Evolutionary conservation across 2,329 filamentous ascomycete species (phyloP).

Genomic region (Ophiocordyceps sinensis): DNA sequence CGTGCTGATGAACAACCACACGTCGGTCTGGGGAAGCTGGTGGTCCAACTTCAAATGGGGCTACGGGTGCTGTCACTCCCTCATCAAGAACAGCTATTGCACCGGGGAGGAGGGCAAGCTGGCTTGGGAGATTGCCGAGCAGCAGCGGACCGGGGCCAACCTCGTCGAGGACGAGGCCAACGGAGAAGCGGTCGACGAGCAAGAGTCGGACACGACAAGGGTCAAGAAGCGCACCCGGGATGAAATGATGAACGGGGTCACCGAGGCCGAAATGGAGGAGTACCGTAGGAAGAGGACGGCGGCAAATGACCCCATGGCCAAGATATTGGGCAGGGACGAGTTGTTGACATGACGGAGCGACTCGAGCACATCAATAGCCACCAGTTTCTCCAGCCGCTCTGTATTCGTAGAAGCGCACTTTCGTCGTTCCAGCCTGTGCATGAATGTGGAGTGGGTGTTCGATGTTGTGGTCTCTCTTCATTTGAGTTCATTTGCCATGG

Average conservation of each 20-base stretch:
- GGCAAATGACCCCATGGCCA: slow-evolving; percentile 77
- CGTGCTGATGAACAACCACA: slow-evolving; percentile 79
- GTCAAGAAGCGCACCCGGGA: slow-evolving; percentile 60
- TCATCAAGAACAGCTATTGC: slow-evolving; percentile 93
- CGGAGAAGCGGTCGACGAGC: slow-evolving; percentile 8
- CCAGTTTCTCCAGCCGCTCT: too few relatives aligned
- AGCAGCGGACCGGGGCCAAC: slow-evolving; percentile 33
- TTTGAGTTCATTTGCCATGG: background rate
- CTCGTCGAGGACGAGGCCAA: slow-evolving; percentile 22
- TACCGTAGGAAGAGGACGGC: slow-evolving; percentile 64
- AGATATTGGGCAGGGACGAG: slow-evolving; percentile 60
- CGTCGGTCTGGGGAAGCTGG: slow-evolving; percentile 90
- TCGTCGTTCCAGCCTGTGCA: too few relatives aligned
- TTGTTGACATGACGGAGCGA: slow-evolving; percentile 26
- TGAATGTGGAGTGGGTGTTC: too few relatives aligned
- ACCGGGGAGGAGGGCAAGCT: slow-evolving; percentile 78
- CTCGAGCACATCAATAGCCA: too few relatives aligned
- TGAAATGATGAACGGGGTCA: slow-evolving; percentile 64
- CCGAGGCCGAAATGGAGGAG: slow-evolving; percentile 74
- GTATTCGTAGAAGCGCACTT: too few relatives aligned
- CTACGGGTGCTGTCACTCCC: slow-evolving; percentile 87
- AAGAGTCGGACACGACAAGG: slow-evolving; percentile 13
- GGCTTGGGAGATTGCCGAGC: slow-evolving; percentile 66
- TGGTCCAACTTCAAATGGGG: slow-evolving; percentile 95
- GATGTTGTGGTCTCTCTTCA: too few relatives aligned